These are phyloP conservation scores for Scutellospora calospora DNA, from an alignment of 371 early-diverging fungal species.

Conservation along the genomic window DNA sequence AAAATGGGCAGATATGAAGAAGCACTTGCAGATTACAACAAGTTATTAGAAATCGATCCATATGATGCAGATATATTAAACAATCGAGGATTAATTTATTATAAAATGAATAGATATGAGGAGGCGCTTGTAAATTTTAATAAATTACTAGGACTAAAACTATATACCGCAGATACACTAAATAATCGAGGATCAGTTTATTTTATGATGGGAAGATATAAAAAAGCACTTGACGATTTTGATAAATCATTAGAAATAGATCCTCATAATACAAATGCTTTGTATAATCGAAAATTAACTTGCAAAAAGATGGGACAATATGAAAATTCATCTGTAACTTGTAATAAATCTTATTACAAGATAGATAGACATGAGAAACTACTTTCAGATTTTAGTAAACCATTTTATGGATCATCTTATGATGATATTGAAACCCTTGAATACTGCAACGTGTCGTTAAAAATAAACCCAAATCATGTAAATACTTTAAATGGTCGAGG, in stretches of 20 bases:
- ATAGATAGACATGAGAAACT: too few relatives aligned
- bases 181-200: conserved; percentile 1
- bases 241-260: neutral
- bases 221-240: conserved; percentile 23
- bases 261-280: neutral
- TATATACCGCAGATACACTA: neutral
- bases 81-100: conserved; percentile 26
- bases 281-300: neutral
- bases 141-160: neutral
- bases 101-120: neutral
- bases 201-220: neutral
- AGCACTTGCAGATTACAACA: conserved; percentile 18
- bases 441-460: too few relatives aligned
- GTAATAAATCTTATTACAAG: too few relatives aligned
- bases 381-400: too few relatives aligned
- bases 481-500: too few relatives aligned
- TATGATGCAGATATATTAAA: neutral
- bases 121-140: conserved; percentile 12
- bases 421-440: too few relatives aligned
- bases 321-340: too few relatives aligned
- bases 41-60: neutral
- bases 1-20: conserved; percentile 1
- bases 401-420: too few relatives aligned
- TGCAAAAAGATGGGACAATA: too few relatives aligned
- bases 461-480: too few relatives aligned